phyloP scores from a whole-genome alignment of 2,329 filamentous ascomycete species.

The Chalara sp. region DNA sequence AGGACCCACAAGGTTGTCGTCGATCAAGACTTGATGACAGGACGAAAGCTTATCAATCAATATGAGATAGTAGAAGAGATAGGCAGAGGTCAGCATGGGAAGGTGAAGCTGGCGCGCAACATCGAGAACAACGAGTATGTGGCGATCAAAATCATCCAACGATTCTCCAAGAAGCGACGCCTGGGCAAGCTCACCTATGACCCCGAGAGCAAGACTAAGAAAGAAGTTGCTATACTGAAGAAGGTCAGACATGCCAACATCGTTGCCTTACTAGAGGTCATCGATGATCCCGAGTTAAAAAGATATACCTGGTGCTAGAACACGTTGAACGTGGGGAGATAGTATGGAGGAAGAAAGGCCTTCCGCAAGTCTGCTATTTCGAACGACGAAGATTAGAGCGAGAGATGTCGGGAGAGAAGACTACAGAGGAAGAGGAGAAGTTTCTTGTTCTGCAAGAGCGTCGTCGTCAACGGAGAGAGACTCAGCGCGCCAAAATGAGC shows the following conservation, averaged over 20 bases:
- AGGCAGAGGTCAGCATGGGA: constrained; percentile 91
- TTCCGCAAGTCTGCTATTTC: constrained; percentile 73
- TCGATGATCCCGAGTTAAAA: constrained; percentile 95
- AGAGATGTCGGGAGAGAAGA: constrained; percentile 55
- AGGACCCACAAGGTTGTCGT: constrained; percentile 88
- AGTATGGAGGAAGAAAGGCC: constrained; percentile 83
- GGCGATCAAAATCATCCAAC: constrained; percentile 96
- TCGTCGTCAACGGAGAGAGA: constrained; percentile 49
- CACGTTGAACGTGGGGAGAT: constrained; percentile 93
- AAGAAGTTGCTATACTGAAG: constrained; percentile 95
- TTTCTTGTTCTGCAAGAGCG: constrained; percentile 53
- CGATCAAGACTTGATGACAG: constrained; percentile 80
- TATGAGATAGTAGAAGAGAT: constrained; percentile 97
- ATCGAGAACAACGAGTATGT: constrained; percentile 70
- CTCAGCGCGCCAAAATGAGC: constrained; percentile 49
- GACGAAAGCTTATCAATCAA: constrained; percentile 94
- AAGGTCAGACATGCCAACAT: constrained; percentile 98
- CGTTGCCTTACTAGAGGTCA: constrained; percentile 90
- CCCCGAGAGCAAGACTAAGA: constrained; percentile 76
- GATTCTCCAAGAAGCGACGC: constrained; percentile 87
- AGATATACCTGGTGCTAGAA: constrained; percentile 97
- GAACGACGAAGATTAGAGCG: constrained; percentile 77
- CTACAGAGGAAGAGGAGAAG: constrained; percentile 49
- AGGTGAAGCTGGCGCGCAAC: constrained; percentile 90
- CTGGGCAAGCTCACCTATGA: constrained; percentile 74